Base-by-base conservation (phyloP, 2,329 filamentous ascomycete species). In the Neonectria coccinea region DNA sequence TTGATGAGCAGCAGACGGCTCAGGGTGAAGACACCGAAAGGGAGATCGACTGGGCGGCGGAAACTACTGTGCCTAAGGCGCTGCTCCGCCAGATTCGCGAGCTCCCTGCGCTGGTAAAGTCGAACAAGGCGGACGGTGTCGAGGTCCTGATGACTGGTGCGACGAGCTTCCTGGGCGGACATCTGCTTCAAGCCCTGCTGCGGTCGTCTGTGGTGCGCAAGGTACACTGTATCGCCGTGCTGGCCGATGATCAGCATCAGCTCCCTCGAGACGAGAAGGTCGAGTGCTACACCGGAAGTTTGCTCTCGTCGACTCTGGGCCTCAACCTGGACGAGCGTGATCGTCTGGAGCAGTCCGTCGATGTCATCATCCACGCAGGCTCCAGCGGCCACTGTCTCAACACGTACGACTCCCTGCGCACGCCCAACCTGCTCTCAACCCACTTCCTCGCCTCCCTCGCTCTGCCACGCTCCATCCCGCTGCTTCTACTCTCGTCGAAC, bases 31-130 rank as follows among this genome's bases (percentile, higher is more conserved):
- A 56, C 5, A 7, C 8, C 6, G 25, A 60, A 47, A 22, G 59
- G 41, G 65, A 54, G 51, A 78, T 82, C 41, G 73, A 81, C 62
- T 84, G 82, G 82, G 74, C 77, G 1, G n/a, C 53, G 6, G 81
- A 83, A 65, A 82, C 77, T 10, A 31, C 51, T 56, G 9, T 59
- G 48, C 27, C 66, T 2, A 56, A 39, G 25, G 41, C 20, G 36
- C 33, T 62, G 7, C 41, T 39, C n/a, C 27, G 12, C 5, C 53
- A 51, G 14, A 52, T 62, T 4, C 45, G 41, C 0, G 59, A 57
- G 16, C 45, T 57, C 11, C 45, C 53, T 22, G 27, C 33, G n/a
- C 29, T 39, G 3, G 47, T 36, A 2, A 52, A 20, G 31, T 7
- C 48, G n/a, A 12, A 18, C 18, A 52, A 57, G 36, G 16, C 39